phyloP scores from a whole-genome alignment of 805 yeast species.

The Ogataea zsoltii region DNA sequence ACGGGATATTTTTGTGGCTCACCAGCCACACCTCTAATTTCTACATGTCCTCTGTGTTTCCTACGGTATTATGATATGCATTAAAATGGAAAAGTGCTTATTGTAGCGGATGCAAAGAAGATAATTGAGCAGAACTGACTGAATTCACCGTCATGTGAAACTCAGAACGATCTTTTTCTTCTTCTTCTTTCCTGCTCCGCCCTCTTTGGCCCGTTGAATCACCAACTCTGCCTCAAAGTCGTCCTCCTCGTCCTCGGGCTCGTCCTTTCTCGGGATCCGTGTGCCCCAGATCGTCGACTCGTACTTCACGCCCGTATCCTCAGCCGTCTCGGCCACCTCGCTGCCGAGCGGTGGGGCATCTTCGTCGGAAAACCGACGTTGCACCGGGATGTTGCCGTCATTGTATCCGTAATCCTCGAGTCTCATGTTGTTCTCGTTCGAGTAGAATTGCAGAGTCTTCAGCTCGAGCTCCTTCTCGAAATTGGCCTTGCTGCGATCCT shows the following conservation, averaged over 20 bases:
- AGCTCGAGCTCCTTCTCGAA: constrained; percentile 62
- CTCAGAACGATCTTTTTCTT: constrained; percentile 37
- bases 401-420: constrained; percentile 38
- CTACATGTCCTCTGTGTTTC: too few species aligned
- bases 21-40: too few species aligned
- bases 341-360: constrained; percentile 19
- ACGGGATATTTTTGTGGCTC: too few species aligned
- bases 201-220: constrained; percentile 53
- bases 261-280: constrained; percentile 44
- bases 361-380: constrained; percentile 12
- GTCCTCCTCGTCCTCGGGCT: constrained; percentile 46
- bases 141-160: constrained; percentile 25
- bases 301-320: constrained; percentile 16
- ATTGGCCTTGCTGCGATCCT: constrained; percentile 57
- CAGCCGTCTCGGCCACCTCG: constrained; percentile 11
- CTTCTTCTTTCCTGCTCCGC: constrained; percentile 40
- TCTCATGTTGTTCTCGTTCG: constrained; percentile 50
- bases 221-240: constrained; percentile 41
- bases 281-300: constrained; percentile 79
- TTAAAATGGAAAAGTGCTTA: too few species aligned
- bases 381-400: constrained; percentile 35
- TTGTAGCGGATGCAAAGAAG: too few species aligned
- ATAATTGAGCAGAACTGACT: too few species aligned
- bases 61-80: too few species aligned
- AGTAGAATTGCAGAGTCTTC: constrained; percentile 58